A percentile compares a stretch with the other conserved stretches of the same genome.
Conservation (phyloP, 176 grass and related monocot genomes). For the Triticum turgidum region DNA sequence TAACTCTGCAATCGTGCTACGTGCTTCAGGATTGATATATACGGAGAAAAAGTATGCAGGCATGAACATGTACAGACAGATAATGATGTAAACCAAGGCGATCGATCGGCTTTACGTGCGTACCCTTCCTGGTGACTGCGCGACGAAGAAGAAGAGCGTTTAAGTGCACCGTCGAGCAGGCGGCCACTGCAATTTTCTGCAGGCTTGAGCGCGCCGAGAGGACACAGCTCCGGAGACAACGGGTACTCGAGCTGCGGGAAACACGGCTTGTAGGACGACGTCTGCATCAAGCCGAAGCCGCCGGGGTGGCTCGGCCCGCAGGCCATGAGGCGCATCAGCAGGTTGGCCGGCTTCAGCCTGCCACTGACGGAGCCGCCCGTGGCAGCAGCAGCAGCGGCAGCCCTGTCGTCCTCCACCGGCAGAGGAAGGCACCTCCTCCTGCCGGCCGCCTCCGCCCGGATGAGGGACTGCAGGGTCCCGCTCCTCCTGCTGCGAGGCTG, state of each 20-base stretch:
- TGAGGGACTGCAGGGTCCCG: slow-evolving; percentile 69
- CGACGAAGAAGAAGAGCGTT: slow-evolving; percentile 28
- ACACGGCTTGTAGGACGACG: slow-evolving; percentile 22
- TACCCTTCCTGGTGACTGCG: slow-evolving; percentile 44
- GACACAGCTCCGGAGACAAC: slow-evolving; percentile 50
- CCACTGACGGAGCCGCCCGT: slow-evolving; percentile 14
- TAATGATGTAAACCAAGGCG: not conserved
- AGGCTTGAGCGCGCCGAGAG: slow-evolving; percentile 30
- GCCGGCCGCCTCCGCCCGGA: slow-evolving; percentile 58
- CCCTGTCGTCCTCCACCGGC: slow-evolving; percentile 42
- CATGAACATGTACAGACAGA: not conserved
- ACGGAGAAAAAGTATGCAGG: not conserved
- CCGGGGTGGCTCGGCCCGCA: slow-evolving; percentile 57
- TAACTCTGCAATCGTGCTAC: not conserved
- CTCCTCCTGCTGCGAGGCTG: slow-evolving; percentile 14
- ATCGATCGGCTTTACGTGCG: not conserved
- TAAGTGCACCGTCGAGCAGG: slow-evolving; percentile 24
- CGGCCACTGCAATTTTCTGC: slow-evolving; percentile 30
- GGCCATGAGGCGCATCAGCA: slow-evolving; percentile 66
- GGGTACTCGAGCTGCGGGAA: slow-evolving; percentile 35
- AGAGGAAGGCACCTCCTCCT: slow-evolving; percentile 37
- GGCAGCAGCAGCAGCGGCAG: not conserved
- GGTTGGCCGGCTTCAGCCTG: slow-evolving; percentile 66
- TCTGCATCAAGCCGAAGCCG: slow-evolving; percentile 45
- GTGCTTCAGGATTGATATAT: not conserved